Evolutionary conservation across 1,284 basidiomycete genomes (phyloP).

Genomic region (Ustanciosporium gigantosporum): DNA sequence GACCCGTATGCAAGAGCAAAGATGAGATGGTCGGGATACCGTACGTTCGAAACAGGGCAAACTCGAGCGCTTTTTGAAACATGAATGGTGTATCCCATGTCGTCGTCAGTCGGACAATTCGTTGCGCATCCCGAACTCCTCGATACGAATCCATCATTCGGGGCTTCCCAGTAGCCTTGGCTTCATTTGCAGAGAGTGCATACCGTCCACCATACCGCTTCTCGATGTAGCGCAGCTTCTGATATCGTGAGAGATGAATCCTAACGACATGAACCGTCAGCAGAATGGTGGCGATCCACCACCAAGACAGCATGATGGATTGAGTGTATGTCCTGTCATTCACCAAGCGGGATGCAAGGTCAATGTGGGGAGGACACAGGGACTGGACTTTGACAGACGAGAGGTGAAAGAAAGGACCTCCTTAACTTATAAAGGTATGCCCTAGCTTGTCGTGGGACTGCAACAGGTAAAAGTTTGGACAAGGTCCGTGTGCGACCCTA

Average conservation of each 20-base stretch:
- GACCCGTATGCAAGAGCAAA: constrained; percentile 29
- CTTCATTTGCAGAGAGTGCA: constrained; percentile 3
- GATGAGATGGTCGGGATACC: constrained; percentile 37
- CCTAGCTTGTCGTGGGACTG: too few species aligned
- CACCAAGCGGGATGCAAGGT: too few species aligned
- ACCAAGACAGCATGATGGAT: too few species aligned
- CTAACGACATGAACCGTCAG: too few species aligned
- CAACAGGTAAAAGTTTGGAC: too few species aligned
- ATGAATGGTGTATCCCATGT: constrained; percentile 12
- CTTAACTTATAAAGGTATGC: too few species aligned
- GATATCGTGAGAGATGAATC: constrained; percentile 9
- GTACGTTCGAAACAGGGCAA: constrained; percentile 37
- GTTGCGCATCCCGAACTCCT: constrained; percentile 33
- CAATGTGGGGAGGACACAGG: too few species aligned
- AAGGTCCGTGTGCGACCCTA: too few species aligned
- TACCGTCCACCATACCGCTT: constrained; percentile 26
- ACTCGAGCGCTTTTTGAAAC: constrained; percentile 27
- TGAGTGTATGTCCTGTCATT: too few species aligned
- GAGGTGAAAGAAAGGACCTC: too few species aligned
- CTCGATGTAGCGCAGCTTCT: constrained; percentile 15
- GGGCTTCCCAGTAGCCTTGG: constrained; percentile 8
- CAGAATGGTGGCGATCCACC: too few species aligned
- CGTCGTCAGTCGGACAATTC: constrained; percentile 19
- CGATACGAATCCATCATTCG: constrained; percentile 35
- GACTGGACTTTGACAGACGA: too few species aligned